These are phyloP conservation scores for Pythium oligandrum DNA, from an alignment of 352 stramenopile species.

Conservation along the genomic window DNA sequence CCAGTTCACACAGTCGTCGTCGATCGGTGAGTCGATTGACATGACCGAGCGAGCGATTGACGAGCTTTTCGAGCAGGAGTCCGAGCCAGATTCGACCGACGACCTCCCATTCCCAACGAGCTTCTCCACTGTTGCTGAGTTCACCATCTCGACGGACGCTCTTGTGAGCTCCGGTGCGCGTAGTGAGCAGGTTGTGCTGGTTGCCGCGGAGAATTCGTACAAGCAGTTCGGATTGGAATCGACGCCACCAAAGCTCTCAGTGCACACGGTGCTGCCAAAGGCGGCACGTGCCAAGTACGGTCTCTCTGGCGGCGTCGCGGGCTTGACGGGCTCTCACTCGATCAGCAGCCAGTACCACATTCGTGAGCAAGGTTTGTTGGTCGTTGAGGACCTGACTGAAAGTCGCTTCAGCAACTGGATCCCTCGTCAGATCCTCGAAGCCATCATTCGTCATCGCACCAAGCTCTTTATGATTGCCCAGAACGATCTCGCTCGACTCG, in stretches of 20 bases:
- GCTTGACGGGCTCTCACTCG: slow-evolving; percentile 44
- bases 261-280: slow-evolving; percentile 79
- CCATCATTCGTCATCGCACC: slow-evolving; percentile 68
- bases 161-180: slow-evolving; percentile 61
- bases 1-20: slow-evolving; percentile 7
- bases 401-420: slow-evolving; percentile 83
- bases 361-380: slow-evolving; percentile 69
- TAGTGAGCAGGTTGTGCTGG: slow-evolving; percentile 54
- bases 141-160: slow-evolving; percentile 59
- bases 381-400: slow-evolving; percentile 81
- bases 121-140: slow-evolving; percentile 64
- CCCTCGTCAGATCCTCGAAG: slow-evolving; percentile 74
- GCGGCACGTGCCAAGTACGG: slow-evolving; percentile 59
- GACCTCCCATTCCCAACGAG: slow-evolving; percentile 19
- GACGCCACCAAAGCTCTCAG: slow-evolving; percentile 59
- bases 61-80: slow-evolving; percentile 80
- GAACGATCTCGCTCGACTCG: slow-evolving; percentile 68
- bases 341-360: slow-evolving; percentile 87
- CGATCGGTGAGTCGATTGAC: slow-evolving; percentile 7
- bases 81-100: slow-evolving; percentile 40
- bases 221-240: slow-evolving; percentile 55
- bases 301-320: slow-evolving; percentile 44
- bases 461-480: slow-evolving; percentile 75
- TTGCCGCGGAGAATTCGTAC: slow-evolving; percentile 67
- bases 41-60: slow-evolving; percentile 49